Evolutionary conservation across 495 filamentous ascomycete species (phyloP), one percentile per base, ranked within the genome.

Genomic region (Hypoxylon crocopeplum): DNA sequence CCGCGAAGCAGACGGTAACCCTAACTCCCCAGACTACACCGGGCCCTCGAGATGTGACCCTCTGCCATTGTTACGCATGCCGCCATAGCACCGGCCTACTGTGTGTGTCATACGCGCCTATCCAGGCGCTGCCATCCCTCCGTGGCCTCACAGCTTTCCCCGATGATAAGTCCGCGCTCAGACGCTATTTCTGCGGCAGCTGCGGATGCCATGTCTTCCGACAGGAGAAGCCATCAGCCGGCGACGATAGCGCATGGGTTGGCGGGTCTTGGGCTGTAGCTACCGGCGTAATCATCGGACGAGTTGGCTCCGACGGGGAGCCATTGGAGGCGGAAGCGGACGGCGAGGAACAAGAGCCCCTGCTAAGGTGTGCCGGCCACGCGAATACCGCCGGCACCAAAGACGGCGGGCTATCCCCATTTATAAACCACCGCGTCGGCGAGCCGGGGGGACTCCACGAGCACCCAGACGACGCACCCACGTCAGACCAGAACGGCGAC

Each of bases 11-110:
- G 57, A 66, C 70, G 3, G 71, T 86, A 25, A 38, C 66, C 11
- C 57, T 82, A 48, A 60, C 38, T 67, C 20, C 66, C 41, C 63
- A 67, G 17, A 64, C 67, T 8, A 20, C 39, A 2, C 6, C 57
- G 10, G 38, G 19, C 4, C 67, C 76, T 17, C 27, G 51, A 10
- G 53, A 45, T 16, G 36, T 73, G 17, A 69, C 76, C 32, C 62
- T 91, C 51, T 92, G 88, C 69, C 87, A 89, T 64, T 91, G 88
- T 75, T 62, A 69, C 56, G 77, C 68, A 29, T 91, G 86, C 69
- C 84, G 87, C 24, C 77, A 80, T 29, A 69, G 76, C 7, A 81
- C 81, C 11, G 88, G 88, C 19, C 73, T 82, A 7, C 74, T 89
- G 4, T 84, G 74, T 49, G 76, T 77, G 19, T 80, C 81, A 1